These are phyloP conservation scores for Centaurea solstitialis DNA, from an alignment of 129 eudicot genomes.

Conservation along the genomic window DNA sequence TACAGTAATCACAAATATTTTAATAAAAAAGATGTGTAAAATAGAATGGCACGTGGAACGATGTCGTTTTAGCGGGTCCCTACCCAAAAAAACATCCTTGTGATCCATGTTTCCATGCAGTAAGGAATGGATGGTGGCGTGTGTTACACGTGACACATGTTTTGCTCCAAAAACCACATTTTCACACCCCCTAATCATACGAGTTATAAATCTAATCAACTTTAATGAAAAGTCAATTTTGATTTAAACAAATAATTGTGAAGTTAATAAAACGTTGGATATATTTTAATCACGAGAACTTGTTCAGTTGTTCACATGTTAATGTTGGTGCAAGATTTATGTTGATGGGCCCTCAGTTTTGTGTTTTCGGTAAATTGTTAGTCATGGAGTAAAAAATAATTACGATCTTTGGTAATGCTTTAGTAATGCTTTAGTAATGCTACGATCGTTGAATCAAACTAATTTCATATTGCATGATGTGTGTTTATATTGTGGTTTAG, in stretches of 20 bases:
- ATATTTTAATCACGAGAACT: too few relatives aligned
- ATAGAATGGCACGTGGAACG: background rate
- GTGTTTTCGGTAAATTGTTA: background rate
- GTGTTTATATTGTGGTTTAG: too few relatives aligned
- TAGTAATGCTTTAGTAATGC: too few relatives aligned
- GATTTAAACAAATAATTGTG: too few relatives aligned
- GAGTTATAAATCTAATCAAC: too few relatives aligned
- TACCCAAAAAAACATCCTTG: background rate
- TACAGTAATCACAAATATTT: background rate
- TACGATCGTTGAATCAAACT: too few relatives aligned
- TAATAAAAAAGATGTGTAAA: background rate
- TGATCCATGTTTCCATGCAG: background rate
- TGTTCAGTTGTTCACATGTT: background rate
- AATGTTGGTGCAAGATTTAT: background rate
- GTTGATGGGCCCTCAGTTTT: background rate
- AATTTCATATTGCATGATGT: background rate
- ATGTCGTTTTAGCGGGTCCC: background rate
- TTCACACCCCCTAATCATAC: too few relatives aligned
- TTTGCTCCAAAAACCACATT: background rate
- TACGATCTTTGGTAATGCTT: too few relatives aligned
- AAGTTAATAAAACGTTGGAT: too few relatives aligned
- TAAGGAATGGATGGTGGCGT: background rate
- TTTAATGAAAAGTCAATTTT: too few relatives aligned
- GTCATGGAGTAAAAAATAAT: too few relatives aligned
- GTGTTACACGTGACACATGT: background rate